Evolutionary conservation across 2,329 filamentous ascomycete genomes (phyloP).

Genomic region (Botryotinia globosa): DNA sequence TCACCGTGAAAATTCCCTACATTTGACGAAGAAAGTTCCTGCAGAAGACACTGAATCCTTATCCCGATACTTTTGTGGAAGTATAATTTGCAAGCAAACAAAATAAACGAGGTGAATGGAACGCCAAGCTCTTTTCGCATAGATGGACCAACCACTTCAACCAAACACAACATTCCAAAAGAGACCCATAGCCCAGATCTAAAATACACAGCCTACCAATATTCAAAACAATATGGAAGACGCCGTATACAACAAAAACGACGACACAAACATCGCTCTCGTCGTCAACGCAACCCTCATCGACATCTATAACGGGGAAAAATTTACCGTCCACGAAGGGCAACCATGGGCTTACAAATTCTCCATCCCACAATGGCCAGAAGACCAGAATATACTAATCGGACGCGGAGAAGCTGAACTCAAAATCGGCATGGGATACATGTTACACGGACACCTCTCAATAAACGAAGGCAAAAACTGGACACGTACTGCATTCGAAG

Average conservation of each 20-base stretch:
- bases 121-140: neutral
- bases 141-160: neutral
- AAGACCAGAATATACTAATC: neutral
- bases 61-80: neutral
- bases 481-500: constrained; percentile 17
- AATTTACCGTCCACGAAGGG: neutral
- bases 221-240: neutral
- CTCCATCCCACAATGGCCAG: constrained; percentile 3
- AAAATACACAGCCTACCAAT: neutral
- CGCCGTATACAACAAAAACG: constrained; percentile 8
- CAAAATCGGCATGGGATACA: constrained; percentile 1
- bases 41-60: neutral
- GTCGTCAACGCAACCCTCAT: constrained; percentile 13
- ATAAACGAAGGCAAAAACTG: constrained; percentile 15
- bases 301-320: constrained; percentile 11
- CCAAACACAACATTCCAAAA: neutral
- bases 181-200: accelerated
- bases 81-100: neutral
- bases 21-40: neutral
- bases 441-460: constrained; percentile 7
- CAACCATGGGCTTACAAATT: constrained; percentile 15
- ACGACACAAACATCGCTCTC: constrained; percentile 13
- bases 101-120: neutral
- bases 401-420: constrained; percentile 13
- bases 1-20: neutral